Base-by-base conservation (phyloP, 2,329 filamentous ascomycete species). In the Dactylellina parvicollis region DNA sequence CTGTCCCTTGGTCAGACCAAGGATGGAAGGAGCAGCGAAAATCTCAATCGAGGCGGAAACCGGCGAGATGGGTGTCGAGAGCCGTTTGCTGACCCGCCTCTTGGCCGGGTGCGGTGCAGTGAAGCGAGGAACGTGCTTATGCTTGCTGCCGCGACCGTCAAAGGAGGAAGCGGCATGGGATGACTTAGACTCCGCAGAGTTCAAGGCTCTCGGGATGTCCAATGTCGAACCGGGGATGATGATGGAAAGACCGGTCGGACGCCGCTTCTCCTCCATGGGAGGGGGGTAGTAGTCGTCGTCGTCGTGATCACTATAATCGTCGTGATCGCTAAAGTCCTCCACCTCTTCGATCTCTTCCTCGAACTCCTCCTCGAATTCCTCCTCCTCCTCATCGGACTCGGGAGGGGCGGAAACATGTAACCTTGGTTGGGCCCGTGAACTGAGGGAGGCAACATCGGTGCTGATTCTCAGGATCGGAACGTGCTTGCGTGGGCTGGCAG, bases 31-130 rank as follows among this genome's bases (percentile, higher is more conserved):
- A 44, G 70, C 64, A 24, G 70, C 70, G 24, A 74, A 74, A 28
- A 74, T 74, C 28, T 74, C 70, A 55, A 74, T 69, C 9, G 50
- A 52, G 10, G 62, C 62, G 26, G 70, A 69, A 40, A 64, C 55
- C 16, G 70, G 70, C 4, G 70, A 74, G 30, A 74, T 62, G 8
- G 70, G 70, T 2, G 70, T 74, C 18, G 70, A 74, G 12, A 74
- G 62, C 3, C 70, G 56, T 38, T 66, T 67, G 70, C 70, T 67
- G 18, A 74, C 49, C 42, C 64, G 61, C 20, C 70, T 40, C 44
- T 69, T 74, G 16, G 70, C 61, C 8, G 64, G 70, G 22, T 69
- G 49, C 12, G 55, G 64, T 12, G 70, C 70, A 4, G 56, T 56
- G 55, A 74, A 74, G 20, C 70, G 62, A 16, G 61, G 70, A 1